These are phyloP conservation scores for Coniferiporia weirii DNA, from an alignment of 1,284 basidiomycete species.

Conservation along the genomic window DNA sequence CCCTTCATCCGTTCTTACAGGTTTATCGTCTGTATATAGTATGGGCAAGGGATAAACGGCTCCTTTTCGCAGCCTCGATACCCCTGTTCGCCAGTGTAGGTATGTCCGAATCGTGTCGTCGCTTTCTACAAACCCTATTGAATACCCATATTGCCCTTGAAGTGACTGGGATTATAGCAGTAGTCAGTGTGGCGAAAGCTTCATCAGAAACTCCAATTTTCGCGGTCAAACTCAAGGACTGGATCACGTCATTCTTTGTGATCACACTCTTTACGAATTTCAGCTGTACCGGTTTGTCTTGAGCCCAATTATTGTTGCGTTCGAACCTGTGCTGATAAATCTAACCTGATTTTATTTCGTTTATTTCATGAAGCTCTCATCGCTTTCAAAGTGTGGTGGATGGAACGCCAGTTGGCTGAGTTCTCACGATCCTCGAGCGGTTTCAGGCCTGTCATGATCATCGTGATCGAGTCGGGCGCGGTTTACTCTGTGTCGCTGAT, in stretches of 20 bases:
- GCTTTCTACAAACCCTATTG: background rate
- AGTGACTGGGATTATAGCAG: background rate
- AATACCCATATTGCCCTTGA: background rate
- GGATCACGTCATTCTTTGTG: conserved; percentile 18
- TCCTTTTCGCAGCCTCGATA: background rate
- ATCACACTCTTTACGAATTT: conserved; percentile 18
- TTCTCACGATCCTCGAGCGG: background rate
- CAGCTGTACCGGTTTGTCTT: conserved; percentile 21
- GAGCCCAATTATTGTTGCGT: background rate
- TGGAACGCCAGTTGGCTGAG: conserved; percentile 6
- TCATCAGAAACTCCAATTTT: background rate
- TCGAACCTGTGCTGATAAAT: background rate
- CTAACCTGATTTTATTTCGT: no score
- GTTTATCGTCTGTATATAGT: conserved; percentile 4
- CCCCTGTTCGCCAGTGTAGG: background rate
- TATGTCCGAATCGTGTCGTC: background rate
- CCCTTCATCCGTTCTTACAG: background rate
- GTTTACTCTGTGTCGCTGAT: conserved; percentile 15
- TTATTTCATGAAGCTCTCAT: conserved; percentile 9
- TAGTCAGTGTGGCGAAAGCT: background rate
- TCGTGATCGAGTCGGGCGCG: conserved; percentile 16
- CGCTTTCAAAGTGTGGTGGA: conserved; percentile 12
- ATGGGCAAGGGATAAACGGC: background rate
- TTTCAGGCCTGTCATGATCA: conserved; percentile 1
- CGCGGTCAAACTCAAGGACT: conserved; percentile 20